A percentile compares a stretch with the other conserved stretches of the same genome.
These are phyloP conservation scores for Xylaria sp. DNA, from an alignment of 2,329 filamentous ascomycete species.

Conservation along the genomic window DNA sequence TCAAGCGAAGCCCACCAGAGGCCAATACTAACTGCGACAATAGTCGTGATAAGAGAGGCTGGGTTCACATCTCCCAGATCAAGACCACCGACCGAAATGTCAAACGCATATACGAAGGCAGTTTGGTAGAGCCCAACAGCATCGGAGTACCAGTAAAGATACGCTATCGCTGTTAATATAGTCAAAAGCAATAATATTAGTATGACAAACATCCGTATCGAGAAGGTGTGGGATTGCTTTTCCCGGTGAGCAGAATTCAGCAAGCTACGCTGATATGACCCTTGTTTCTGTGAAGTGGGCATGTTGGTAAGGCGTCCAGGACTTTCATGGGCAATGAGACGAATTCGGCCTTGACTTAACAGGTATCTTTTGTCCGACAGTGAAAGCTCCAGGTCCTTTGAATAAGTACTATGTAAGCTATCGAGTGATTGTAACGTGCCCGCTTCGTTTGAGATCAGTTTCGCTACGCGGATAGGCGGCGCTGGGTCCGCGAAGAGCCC, in stretches of 20 bases:
- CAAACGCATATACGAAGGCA: slow-evolving; percentile 36
- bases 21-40: slow-evolving; percentile 33
- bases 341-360: slow-evolving; percentile 13
- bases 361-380: slow-evolving; percentile 16
- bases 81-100: slow-evolving; percentile 33
- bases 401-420: slow-evolving; percentile 4
- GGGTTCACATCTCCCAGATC: slow-evolving; percentile 33
- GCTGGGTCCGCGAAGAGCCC: slow-evolving; percentile 32
- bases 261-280: neutral
- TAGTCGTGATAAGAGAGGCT: slow-evolving; percentile 36
- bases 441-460: slow-evolving; percentile 30
- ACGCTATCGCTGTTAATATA: slow-evolving; percentile 12
- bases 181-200: slow-evolving; percentile 13
- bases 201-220: slow-evolving; percentile 12
- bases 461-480: slow-evolving; percentile 30
- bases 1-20: slow-evolving; percentile 36
- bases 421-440: slow-evolving; percentile 22
- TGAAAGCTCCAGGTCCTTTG: slow-evolving; percentile 5
- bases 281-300: neutral
- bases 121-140: slow-evolving; percentile 33
- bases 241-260: neutral
- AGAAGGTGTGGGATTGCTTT: slow-evolving; percentile 8
- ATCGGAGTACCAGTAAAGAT: slow-evolving; percentile 32
- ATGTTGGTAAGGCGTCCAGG: neutral
- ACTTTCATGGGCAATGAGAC: neutral